Base-by-base conservation (phyloP, 305 asterid genomes). In the Rubia occidens region DNA sequence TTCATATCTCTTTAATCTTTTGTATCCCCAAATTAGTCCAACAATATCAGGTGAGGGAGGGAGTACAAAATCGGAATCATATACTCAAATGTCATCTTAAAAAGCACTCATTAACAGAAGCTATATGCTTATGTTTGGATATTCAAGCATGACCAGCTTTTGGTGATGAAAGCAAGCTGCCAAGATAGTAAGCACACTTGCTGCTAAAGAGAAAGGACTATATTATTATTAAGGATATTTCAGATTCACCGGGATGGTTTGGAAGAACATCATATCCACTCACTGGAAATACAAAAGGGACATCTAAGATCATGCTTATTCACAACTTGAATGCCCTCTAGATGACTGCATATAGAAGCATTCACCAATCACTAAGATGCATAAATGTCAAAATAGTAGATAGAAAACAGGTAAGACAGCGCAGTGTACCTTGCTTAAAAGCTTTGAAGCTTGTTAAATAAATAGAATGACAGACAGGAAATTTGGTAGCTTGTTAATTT, bases 61-160 rank as follows among this genome's bases (percentile, higher is more conserved):
- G 56, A 51, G 20, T 70, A 70, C 58, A 60, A 26, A 59, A 15
- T 4, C 13, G 24, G 67, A 26, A 8, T 70, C 67, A 29, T 18
- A 18, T 17, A 49, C 15, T 63, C 53, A 49, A 49, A 8, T 61
- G 11, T 37, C 24, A 47, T 18, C 35, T 64, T 42, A 64, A 54
- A 40, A 40, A 62, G 17, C 26, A 42, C 8, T 60, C 32, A 15
- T 29, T 39, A 14, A 8, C 2, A 8, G 8, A 60, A 7, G 6
- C 7, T 3, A 32, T 61, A 35, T 13, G 24, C 43, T 42, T 37
- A 58, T 42, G 44, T 5, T 39, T 49, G 15, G 44, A 24, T 69
- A 6, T 4, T 45, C 32, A 2, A 9, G n/a, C 49, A 45, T 47
- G 9, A 15, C 42, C 54, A 55, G 3, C n/a, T 26, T 21, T 4